These are phyloP conservation scores for Penicillium roqueforti DNA, from an alignment of 495 filamentous ascomycete species.

Conservation along the genomic window DNA sequence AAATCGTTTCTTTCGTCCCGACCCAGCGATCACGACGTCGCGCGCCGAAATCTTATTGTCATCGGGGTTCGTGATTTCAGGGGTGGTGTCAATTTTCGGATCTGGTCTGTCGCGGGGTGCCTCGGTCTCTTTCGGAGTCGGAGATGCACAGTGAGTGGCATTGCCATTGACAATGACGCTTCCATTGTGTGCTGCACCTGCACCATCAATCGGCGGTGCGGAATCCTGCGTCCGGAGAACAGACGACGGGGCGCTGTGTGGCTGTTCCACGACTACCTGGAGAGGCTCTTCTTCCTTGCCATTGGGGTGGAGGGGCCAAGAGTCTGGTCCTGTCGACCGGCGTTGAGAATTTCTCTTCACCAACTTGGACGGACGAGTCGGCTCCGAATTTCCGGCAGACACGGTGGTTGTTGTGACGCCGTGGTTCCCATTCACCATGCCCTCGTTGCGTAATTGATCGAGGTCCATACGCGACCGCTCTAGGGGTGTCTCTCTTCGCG, in stretches of 20 bases:
- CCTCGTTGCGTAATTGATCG: conserved; percentile 21
- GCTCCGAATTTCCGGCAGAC: conserved; percentile 11
- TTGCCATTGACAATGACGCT: conserved; percentile 9
- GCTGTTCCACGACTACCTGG: conserved; percentile 14
- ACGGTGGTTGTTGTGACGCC: conserved; percentile 19
- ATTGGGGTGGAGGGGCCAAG: conserved; percentile 31
- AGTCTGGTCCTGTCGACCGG: conserved; percentile 15
- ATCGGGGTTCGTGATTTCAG: conserved; percentile 21
- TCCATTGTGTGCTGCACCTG: conserved; percentile 5
- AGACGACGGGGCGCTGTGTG: conserved; percentile 11
- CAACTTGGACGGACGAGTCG: conserved; percentile 26
- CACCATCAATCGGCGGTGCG: not conserved
- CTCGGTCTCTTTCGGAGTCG: conserved; percentile 12
- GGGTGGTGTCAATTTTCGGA: conserved; percentile 16
- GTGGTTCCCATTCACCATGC: conserved; percentile 15
- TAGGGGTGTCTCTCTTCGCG: conserved; percentile 32
- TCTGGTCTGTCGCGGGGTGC: conserved; percentile 19
- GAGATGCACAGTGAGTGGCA: conserved; percentile 4
- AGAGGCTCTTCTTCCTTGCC: conserved; percentile 10
- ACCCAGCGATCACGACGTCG: conserved; percentile 36
- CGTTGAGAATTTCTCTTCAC: conserved; percentile 29
- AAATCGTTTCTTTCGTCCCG: conserved; percentile 50
- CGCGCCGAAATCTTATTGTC: conserved; percentile 15
- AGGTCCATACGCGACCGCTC: conserved; percentile 35
- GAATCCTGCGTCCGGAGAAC: conserved; percentile 13